Conservation (phyloP, 2,329 filamentous ascomycete species). For the Pyricularia grisea region DNA sequence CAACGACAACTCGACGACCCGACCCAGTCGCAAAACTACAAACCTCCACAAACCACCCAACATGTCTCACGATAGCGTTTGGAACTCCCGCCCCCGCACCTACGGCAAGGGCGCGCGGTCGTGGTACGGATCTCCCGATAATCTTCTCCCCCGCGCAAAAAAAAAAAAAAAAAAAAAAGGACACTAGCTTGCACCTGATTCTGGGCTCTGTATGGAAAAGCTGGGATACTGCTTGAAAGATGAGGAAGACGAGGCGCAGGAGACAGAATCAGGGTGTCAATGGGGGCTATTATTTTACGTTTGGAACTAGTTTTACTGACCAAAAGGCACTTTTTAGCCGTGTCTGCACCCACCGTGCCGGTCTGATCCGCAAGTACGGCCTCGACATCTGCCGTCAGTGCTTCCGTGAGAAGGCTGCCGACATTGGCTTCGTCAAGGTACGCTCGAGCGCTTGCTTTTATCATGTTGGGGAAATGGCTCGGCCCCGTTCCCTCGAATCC, state of each 20-base stretch:
- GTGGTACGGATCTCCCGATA: slow-evolving; percentile 52
- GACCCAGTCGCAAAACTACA: not conserved
- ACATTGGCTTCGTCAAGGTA: slow-evolving; percentile 68
- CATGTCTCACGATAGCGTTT: slow-evolving; percentile 84
- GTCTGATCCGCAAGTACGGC: slow-evolving; percentile 99
- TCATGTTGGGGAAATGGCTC: not conserved
- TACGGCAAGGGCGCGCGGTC: slow-evolving; percentile 94
- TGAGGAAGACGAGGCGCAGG: not conserved
- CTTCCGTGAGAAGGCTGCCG: slow-evolving; percentile 65
- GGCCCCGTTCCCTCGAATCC: not conserved
- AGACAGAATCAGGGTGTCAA: slow-evolving; percentile 5
- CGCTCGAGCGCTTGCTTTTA: slow-evolving; percentile 10
- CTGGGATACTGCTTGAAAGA: not conserved
- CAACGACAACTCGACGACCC: not conserved
- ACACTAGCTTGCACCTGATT: not conserved
- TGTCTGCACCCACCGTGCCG: slow-evolving; percentile 83
- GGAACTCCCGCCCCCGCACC: slow-evolving; percentile 95
- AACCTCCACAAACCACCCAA: slow-evolving; percentile 26
- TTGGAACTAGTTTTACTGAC: slow-evolving; percentile 16
- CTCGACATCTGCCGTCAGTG: slow-evolving; percentile 79
- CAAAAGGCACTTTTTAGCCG: slow-evolving; percentile 31
- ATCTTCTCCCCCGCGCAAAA: not conserved
- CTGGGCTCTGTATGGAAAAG: not conserved
- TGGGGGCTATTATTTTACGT: not conserved
- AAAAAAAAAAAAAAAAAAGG: not conserved